Evolutionary conservation across 129 eudicot genomes (phyloP), one percentile per base, ranked within the genome.

Genomic region (Flaveria robusta): DNA sequence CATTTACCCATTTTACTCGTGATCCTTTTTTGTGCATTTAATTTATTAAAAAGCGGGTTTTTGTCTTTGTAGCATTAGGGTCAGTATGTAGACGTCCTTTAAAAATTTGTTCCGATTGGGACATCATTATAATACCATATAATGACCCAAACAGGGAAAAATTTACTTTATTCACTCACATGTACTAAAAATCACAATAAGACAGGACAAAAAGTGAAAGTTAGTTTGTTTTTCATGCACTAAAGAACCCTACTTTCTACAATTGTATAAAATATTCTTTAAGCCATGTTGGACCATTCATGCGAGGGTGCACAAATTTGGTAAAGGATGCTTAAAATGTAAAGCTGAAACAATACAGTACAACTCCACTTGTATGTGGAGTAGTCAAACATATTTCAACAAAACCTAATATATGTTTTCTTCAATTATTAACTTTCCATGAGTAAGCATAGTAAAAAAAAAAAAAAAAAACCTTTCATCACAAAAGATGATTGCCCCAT

Each of bases 401-500:
- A 77, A 19, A 19, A 77, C 47, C 75, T 29, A 26, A 43, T n/a
- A 47, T 59, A 70, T 20, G 11, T 76, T 39, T 11, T 77, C 7
- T 68, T 20, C 6, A 13, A 14, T 54, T 55, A 20, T 67, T 41
- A 55, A 15, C 46, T 12, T 5, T 19, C 54, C 39, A 18, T 63
- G 22, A 39, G 54, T 14, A 46, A 8, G 58, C 16, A 51, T 59
- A 65, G 23, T 15, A n/a, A 39, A 56, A 67, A 70, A 22, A 59
- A 65, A 18, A 11, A n/a, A 39, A 56, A 67, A 70, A 22, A 59
- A 94, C 98, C 98, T 94, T 84, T 94, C 98, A 86, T 94, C 98
- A 78, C 98, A 94, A 71, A 94, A 87, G 9, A 94, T 87, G 47
- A 94, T 91, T 74, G 98, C 98, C 65, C 98, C 98, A 47, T 91